Percentiles rank a stretch among this genome's conserved stretches.
Conservation (phyloP, 495 filamentous ascomycete species). For the Bacidia gigantensis region DNA sequence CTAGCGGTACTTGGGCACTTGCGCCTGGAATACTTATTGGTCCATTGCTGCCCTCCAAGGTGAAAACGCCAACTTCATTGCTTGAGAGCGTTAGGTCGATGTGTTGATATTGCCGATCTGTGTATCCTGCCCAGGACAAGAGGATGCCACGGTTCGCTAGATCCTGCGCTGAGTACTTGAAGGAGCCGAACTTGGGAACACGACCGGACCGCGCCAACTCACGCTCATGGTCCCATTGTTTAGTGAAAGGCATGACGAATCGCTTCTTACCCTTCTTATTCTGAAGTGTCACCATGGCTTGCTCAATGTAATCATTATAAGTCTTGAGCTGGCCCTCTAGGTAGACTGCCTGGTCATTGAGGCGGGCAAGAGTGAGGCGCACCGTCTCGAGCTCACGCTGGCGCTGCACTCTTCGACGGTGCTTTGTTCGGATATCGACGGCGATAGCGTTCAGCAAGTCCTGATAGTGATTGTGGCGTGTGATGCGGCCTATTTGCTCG, state of each 20-base stretch:
- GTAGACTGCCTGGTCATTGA: conserved; percentile 85
- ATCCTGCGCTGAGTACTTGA: conserved; percentile 84
- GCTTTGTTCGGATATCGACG: conserved; percentile 92
- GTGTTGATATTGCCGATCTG: conserved; percentile 76
- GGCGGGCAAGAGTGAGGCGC: conserved; percentile 62
- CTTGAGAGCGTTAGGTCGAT: conserved; percentile 87
- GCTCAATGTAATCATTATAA: conserved; percentile 98
- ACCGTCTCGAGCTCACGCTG: conserved; percentile 84
- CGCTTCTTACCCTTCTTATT: conserved; percentile 93
- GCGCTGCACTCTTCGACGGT: conserved; percentile 77
- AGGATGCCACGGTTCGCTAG: conserved; percentile 89
- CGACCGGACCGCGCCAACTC: conserved; percentile 84
- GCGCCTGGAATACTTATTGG: conserved; percentile 95
- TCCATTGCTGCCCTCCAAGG: conserved; percentile 78
- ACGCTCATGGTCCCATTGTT: conserved; percentile 95
- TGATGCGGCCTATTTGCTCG: conserved; percentile 73
- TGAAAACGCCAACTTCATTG: conserved; percentile 91
- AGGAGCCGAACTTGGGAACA: conserved; percentile 91
- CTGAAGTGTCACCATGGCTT: conserved; percentile 96
- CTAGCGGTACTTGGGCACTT: conserved; percentile 75
- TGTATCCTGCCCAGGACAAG: conserved; percentile 72
- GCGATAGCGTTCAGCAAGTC: conserved; percentile 94
- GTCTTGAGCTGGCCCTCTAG: conserved; percentile 89
- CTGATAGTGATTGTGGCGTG: conserved; percentile 87
- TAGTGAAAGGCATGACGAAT: conserved; percentile 93